phyloP scores from a whole-genome alignment of 192 early-diverging fungal species.

The Coemansia sp. region DNA sequence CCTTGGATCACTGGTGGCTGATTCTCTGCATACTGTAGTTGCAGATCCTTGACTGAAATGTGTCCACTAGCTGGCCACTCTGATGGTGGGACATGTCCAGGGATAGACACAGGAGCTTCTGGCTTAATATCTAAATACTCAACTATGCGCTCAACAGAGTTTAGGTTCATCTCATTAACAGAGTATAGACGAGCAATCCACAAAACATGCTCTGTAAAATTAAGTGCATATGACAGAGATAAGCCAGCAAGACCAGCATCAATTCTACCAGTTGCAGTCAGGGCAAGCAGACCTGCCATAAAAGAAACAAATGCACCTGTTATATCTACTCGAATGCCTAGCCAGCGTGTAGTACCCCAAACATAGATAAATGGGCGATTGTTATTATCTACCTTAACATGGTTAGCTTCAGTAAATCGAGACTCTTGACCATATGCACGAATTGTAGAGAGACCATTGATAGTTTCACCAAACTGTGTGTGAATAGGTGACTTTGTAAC shows the following conservation, averaged over 20 bases:
- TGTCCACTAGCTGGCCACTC: constrained; percentile 69
- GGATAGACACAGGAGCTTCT: constrained; percentile 68
- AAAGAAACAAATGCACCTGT: constrained; percentile 47
- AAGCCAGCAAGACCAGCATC: constrained; percentile 88
- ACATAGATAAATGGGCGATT: constrained; percentile 74
- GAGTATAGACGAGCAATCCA: constrained; percentile 77
- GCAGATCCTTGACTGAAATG: constrained; percentile 60
- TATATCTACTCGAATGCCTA: constrained; percentile 72
- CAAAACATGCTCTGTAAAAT: constrained; percentile 73
- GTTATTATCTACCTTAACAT: constrained; percentile 65
- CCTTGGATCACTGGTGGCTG: constrained; percentile 24
- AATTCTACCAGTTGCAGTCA: constrained; percentile 17
- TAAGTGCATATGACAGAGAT: constrained; percentile 74
- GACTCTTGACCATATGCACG: constrained; percentile 78
- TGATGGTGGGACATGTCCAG: constrained; percentile 55
- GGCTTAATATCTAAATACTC: constrained; percentile 81
- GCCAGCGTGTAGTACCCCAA: constrained; percentile 67
- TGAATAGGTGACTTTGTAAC: constrained; percentile 74
- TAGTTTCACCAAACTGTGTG: constrained; percentile 74
- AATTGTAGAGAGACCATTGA: constrained; percentile 78
- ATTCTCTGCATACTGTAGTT: constrained; percentile 59
- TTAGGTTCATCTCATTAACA: constrained; percentile 81
- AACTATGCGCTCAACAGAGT: constrained; percentile 77
- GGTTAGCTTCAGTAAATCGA: constrained; percentile 69
- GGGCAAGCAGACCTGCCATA: constrained; percentile 9